Percentiles rank a stretch among this genome's conserved stretches.
phyloP scores from a whole-genome alignment of 2,329 filamentous ascomycete genomes.

The Camillea tinctor region DNA sequence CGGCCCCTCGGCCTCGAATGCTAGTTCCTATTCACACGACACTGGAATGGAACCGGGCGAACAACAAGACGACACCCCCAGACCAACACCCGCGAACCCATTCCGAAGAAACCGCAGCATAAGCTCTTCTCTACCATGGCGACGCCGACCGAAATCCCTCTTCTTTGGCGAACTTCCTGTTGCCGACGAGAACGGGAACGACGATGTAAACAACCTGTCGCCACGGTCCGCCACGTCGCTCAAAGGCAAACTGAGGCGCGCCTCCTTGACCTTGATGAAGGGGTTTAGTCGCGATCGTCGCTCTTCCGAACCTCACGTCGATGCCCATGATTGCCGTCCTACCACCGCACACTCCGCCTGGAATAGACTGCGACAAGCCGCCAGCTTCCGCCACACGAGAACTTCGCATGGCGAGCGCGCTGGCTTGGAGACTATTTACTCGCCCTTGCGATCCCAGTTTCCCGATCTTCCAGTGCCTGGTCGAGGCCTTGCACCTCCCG shows the following conservation, averaged over 20 bases:
- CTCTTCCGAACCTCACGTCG: constrained; percentile 30
- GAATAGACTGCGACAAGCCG: constrained; percentile 51
- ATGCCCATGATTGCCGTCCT: constrained; percentile 33
- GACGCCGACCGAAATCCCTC: constrained; percentile 44
- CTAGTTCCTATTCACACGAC: constrained; percentile 31
- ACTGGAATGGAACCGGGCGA: constrained; percentile 27
- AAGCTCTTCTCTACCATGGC: constrained; percentile 51
- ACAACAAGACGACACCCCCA: constrained; percentile 18
- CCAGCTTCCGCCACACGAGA: constrained; percentile 49
- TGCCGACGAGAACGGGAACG: constrained; percentile 28
- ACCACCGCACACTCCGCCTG: constrained; percentile 51
- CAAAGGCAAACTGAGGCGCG: constrained; percentile 53
- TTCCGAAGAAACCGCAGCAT: constrained; percentile 41
- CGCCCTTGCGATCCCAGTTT: constrained; percentile 35
- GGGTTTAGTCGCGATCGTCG: constrained; percentile 47
- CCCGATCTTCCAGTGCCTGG: constrained; percentile 45
- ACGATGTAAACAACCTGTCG: constrained; percentile 11
- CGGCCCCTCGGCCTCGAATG: constrained; percentile 23
- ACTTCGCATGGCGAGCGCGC: constrained; percentile 43
- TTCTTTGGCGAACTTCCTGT: constrained; percentile 27
- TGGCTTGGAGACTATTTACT: constrained; percentile 37
- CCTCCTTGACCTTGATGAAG: constrained; percentile 52
- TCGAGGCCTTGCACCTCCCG: constrained; percentile 52
- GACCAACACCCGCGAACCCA: constrained; percentile 36
- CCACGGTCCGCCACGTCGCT: constrained; percentile 30